These are phyloP conservation scores for Calonectria pseudoturangicola DNA, from an alignment of 2,329 filamentous ascomycete genomes.

Conservation along the genomic window DNA sequence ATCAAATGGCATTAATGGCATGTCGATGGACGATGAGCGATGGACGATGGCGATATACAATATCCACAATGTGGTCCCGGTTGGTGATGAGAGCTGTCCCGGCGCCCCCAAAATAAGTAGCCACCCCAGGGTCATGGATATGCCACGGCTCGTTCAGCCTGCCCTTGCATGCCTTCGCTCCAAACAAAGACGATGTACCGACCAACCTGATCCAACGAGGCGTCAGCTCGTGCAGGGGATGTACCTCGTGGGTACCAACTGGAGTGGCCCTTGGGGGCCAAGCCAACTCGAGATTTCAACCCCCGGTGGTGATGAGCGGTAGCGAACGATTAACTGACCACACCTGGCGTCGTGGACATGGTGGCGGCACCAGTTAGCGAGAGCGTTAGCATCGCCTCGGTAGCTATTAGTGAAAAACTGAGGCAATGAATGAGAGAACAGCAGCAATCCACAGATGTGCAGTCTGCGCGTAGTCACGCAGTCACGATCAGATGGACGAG, in stretches of 20 bases:
- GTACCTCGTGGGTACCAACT: conserved; percentile 24
- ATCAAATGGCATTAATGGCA: conserved; percentile 38
- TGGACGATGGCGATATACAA: conserved; percentile 37
- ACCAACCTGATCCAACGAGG: conserved; percentile 31
- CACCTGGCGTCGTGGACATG: conserved; percentile 11
- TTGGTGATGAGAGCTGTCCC: conserved; percentile 27
- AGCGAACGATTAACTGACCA: conserved; percentile 23
- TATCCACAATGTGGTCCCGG: conserved; percentile 36
- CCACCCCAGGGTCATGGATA: conserved; percentile 30
- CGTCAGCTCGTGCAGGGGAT: conserved; percentile 31
- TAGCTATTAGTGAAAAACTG: conserved; percentile 4
- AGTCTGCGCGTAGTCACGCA: not conserved
- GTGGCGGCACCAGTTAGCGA: conserved; percentile 24
- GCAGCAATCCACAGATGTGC: conserved; percentile 4
- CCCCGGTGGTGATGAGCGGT: conserved; percentile 18
- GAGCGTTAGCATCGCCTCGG: conserved; percentile 18
- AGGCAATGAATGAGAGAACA: not conserved
- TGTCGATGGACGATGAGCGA: conserved; percentile 39
- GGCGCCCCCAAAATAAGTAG: conserved; percentile 30
- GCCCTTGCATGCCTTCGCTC: conserved; percentile 41
- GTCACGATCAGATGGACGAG: no score
- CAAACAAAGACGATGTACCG: conserved; percentile 28
- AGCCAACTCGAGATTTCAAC: conserved; percentile 29
- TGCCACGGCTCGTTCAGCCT: conserved; percentile 27
- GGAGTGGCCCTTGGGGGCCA: conserved; percentile 33